Evolutionary conservation across 2,329 filamentous ascomycete species (phyloP).

Genomic region (Hypoxylon sp.): DNA sequence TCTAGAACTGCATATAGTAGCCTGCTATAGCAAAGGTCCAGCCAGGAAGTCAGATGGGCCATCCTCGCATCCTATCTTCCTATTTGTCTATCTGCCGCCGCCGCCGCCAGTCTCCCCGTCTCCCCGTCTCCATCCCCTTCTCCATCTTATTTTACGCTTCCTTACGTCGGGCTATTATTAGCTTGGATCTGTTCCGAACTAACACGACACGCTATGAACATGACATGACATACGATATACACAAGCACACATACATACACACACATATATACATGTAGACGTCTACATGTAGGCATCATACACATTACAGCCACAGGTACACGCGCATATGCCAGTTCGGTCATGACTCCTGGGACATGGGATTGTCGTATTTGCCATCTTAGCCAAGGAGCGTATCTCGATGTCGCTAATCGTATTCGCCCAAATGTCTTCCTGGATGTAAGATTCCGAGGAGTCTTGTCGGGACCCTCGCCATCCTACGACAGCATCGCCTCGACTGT

Average conservation of each 20-base stretch:
- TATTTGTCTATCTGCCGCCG: too few relatives aligned
- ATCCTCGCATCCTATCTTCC: too few relatives aligned
- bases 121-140: neutral
- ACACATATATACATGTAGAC: neutral
- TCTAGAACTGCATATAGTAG: too few relatives aligned
- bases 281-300: too few relatives aligned
- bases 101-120: too few relatives aligned
- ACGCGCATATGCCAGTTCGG: too few relatives aligned
- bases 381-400: neutral
- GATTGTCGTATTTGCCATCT: neutral
- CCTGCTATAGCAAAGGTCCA: too few relatives aligned
- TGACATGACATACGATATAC: slow-evolving; percentile 5
- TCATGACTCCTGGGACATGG: too few relatives aligned
- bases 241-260: neutral
- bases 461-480: neutral
- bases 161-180: slow-evolving; percentile 17
- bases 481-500: neutral
- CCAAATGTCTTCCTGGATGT: neutral
- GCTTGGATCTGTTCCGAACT: too few relatives aligned
- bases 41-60: too few relatives aligned
- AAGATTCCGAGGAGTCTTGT: neutral
- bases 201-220: too few relatives aligned
- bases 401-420: neutral
- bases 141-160: neutral
- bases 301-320: too few relatives aligned